Percentiles rank a stretch among this genome's conserved stretches.
Evolutionary conservation across 2,329 filamentous ascomycete genomes (phyloP).

Genomic region (Aaosphaeria arxii): DNA sequence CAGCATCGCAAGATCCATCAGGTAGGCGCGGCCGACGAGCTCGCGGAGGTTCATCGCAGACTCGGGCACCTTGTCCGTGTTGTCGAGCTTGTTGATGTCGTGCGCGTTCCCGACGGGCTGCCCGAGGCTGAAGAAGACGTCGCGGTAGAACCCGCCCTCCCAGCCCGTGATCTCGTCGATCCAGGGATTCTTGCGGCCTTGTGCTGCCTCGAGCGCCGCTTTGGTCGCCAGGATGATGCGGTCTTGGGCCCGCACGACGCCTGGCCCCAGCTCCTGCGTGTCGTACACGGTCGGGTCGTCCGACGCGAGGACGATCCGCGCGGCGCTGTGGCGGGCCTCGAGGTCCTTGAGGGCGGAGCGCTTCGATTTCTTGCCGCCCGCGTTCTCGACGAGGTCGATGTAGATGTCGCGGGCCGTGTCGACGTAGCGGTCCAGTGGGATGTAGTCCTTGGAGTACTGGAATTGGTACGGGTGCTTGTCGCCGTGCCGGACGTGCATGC

Average conservation of each 20-base stretch:
- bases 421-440: constrained; percentile 68
- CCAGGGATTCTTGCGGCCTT: constrained; percentile 48
- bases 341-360: constrained; percentile 38
- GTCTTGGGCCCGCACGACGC: constrained; percentile 63
- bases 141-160: constrained; percentile 83
- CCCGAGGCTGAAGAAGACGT: constrained; percentile 79
- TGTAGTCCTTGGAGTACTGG: constrained; percentile 74
- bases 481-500: constrained; percentile 76
- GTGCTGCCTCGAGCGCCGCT: constrained; percentile 41
- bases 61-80: constrained; percentile 26
- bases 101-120: constrained; percentile 28
- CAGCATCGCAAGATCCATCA: constrained; percentile 76
- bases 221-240: constrained; percentile 74
- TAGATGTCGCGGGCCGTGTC: constrained; percentile 56
- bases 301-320: constrained; percentile 65
- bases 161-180: constrained; percentile 77
- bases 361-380: constrained; percentile 32
- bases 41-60: constrained; percentile 65
- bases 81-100: constrained; percentile 18
- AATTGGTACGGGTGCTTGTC: constrained; percentile 75
- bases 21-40: constrained; percentile 74
- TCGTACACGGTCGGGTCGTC: constrained; percentile 77
- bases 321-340: constrained; percentile 23
- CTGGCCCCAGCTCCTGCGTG: constrained; percentile 58
- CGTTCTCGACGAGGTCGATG: constrained; percentile 44